Conservation (phyloP, 768 basidiomycete species). For the Suillus discolor region DNA sequence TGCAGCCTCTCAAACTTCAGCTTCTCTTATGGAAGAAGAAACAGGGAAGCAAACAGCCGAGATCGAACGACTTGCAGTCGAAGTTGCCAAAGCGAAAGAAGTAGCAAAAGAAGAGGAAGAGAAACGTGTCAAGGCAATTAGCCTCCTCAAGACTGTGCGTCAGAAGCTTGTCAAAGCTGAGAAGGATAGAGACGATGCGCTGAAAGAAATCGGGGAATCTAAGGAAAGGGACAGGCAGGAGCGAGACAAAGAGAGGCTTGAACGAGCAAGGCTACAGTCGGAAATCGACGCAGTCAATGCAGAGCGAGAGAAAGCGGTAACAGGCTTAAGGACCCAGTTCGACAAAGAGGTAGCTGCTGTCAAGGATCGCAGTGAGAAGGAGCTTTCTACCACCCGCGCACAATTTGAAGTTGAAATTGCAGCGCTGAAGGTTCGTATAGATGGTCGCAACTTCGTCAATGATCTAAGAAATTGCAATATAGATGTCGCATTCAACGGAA, state of each 20-base stretch:
- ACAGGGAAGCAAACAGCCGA: slow-evolving; percentile 54
- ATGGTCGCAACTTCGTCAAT: not conserved
- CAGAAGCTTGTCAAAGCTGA: slow-evolving; percentile 97
- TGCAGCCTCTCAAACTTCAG: slow-evolving; percentile 53
- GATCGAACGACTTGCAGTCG: slow-evolving; percentile 58
- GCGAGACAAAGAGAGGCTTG: slow-evolving; percentile 43
- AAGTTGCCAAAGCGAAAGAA: slow-evolving; percentile 61
- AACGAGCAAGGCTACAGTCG: slow-evolving; percentile 54
- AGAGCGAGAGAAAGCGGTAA: slow-evolving; percentile 64
- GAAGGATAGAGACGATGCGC: slow-evolving; percentile 84
- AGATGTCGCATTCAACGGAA: slow-evolving; percentile 76
- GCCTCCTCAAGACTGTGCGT: slow-evolving; percentile 90
- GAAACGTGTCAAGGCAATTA: slow-evolving; percentile 93
- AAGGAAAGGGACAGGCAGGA: slow-evolving; percentile 59
- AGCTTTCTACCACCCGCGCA: slow-evolving; percentile 60
- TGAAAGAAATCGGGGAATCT: slow-evolving; percentile 54
- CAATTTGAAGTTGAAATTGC: slow-evolving; percentile 81
- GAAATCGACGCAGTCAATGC: slow-evolving; percentile 64
- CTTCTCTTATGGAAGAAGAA: slow-evolving; percentile 51
- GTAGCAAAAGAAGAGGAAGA: slow-evolving; percentile 93
- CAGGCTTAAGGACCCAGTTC: slow-evolving; percentile 64
- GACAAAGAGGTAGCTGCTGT: slow-evolving; percentile 67
- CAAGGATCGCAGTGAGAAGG: slow-evolving; percentile 76
- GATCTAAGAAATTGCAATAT: slow-evolving; percentile 15
- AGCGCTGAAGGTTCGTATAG: slow-evolving; percentile 63